Evolutionary conservation across 805 yeast genomes (phyloP), one percentile per base, ranked within the genome.

Genomic region (Priceomyces medius): DNA sequence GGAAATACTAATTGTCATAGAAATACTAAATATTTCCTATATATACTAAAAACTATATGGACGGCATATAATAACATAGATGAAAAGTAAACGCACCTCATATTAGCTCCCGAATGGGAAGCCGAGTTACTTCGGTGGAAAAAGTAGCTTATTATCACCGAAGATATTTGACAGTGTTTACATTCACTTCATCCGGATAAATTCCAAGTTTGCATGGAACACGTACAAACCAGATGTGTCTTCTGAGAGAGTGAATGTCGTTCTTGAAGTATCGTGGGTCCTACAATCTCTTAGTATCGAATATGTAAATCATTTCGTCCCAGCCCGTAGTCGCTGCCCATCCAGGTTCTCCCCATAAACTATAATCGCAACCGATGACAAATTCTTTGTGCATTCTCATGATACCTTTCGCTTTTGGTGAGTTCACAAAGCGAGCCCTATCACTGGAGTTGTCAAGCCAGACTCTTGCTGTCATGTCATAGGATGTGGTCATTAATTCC

Each of bases 241-340:
- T n/a, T n/a, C n/a, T n/a, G n/a, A n/a, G n/a, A n/a, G n/a, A n/a
- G n/a, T n/a, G n/a, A n/a, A n/a, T n/a, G n/a, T n/a, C n/a, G n/a
- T n/a, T n/a, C n/a, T n/a, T n/a, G n/a, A n/a, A n/a, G n/a, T 8
- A 27, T 27, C 31, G 14, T n/a, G 31, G 31, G n/a, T 27, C 16
- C 8, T 26, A 37, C 31, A 71, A 28, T 40, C 77, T 55, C 52
- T 78, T 76, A 1, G 86, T 79, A 51, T 85, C 89, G 95, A 96
- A 93, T 6, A 93, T 76, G 57, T 85, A 83, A 5, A 89, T 83
- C 85, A 88, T 88, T 56, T 91, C 96, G 66, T 91, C 99, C 96
- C 97, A 91, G 2, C 96, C 97, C 0, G 90, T 83, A 12, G 96
- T 83, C 7, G 93, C 95, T 13, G 85, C 89, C 89, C 93, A 90